Evolutionary conservation across 352 stramenopile genomes (phyloP), one percentile per base, ranked within the genome.

Genomic region (Phytophthora agathidicida): DNA sequence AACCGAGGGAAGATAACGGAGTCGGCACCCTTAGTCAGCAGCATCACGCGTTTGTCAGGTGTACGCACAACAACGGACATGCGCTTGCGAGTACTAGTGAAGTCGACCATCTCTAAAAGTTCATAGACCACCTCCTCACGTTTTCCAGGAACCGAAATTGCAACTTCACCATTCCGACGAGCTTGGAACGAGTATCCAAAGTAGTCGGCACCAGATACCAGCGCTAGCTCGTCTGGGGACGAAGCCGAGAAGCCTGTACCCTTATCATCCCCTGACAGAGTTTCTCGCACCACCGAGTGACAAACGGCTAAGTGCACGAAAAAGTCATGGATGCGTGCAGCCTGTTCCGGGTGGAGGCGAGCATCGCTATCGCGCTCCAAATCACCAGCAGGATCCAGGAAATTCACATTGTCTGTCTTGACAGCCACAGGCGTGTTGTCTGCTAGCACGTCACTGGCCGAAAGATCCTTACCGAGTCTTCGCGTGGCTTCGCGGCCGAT

Each of bases 11-110:
- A 94, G 36, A 93, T 87, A 14, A 96, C 83, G 2, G 84, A 86
- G 57, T 96, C 88, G 1, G 88, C 86, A 7, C 89, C 89, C 46
- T 97, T 97, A 1, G 81, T 92, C 13, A 94, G 62, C 52, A 94
- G 41, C 61, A 93, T 48, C 2, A 94, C 63, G 7, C 77, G 73
- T 33, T 79, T 76, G 35, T 89, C 81, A 0, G 77, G 76, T 0
- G 80, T 86, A 31, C 94, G 77, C 10, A 99, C 85, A n/a, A 99
- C 70, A 16, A 99, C 96, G 5, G 94, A 99, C 97, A 99, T 99
- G 45, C 98, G 80, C 75, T 99, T 99, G 23, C 97, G 80, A n/a
- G 97, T 90, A 44, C 91, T 98, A 45, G 98, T 97, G 71, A 99
- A 99, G 57, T 99, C 97, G 62, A 99, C 98, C 53, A 99, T 89